Base-by-base conservation (phyloP, 2,329 filamentous ascomycete species). In the Emmonsiellopsis sp. region DNA sequence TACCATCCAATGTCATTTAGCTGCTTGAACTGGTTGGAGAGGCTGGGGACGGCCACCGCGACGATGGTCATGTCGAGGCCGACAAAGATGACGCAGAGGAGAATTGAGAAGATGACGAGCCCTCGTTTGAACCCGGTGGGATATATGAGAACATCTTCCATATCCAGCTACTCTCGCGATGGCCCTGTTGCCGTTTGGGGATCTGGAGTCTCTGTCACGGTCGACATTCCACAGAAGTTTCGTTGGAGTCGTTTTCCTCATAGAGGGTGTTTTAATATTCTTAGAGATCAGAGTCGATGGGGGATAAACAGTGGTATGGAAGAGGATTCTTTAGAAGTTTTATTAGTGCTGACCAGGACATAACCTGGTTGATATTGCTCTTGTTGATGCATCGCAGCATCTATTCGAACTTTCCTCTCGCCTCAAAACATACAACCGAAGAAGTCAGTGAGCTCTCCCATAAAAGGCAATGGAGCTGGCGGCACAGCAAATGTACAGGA, bases 1-100 rank as follows among this genome's bases (percentile, higher is more conserved):
- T 84, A 84, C 82, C 82, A 85, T 49, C 80, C 80, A 53, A 85
- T 79, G 56, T 85, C 82, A 2, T 77, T 75, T 2, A 83, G 66
- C 51, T 78, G 77, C 46, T 77, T 67, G 62, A 81, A 81, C 10
- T n/a, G 11, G 21, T 1, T 11, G 11, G 43, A 13, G 43, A 45
- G 11, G 10, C 43, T 14, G 21, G 43, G 1, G 21, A 45, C 21
- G 21, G 43, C 43, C 21, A 17, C 21, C 4, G 43, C n/a, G 21
- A 45, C 21, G 43, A 45, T 45, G 21, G n/a, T 45, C 13, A 13
- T 40, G 37, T 40, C 37, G 11, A 40, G 37, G 37, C 11, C 37
- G 37, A 40, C 37, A 1, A 1, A 40, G 37, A 40, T 11, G 11
- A 40, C 37, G 37, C 11, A 11, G 11, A 40, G 3, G 37, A 11